Percentiles rank a stretch among this genome's conserved stretches.
Evolutionary conservation across 768 basidiomycete species (phyloP).

Genomic region (Mrakia blollopis): DNA sequence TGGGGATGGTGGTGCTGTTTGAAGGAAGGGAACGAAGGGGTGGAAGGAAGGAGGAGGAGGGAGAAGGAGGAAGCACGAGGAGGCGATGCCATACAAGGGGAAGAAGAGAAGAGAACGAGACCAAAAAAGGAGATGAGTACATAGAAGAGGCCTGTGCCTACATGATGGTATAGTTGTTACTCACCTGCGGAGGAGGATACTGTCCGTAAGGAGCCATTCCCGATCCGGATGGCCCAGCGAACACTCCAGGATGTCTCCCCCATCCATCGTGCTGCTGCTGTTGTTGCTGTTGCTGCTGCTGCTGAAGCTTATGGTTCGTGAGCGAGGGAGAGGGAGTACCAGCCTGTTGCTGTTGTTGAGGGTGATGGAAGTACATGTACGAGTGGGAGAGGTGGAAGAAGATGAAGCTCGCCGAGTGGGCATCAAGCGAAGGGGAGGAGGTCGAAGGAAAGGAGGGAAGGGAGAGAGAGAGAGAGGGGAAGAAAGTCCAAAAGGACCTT

Average conservation of each 20-base stretch:
- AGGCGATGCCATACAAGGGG: background rate
- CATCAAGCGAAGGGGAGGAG: conserved; percentile 8
- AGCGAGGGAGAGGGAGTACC: conserved; percentile 25
- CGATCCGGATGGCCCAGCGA: conserved; percentile 13
- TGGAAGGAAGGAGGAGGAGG: background rate
- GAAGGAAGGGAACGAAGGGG: background rate
- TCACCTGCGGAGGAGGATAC: conserved; percentile 31
- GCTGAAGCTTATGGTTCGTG: conserved; percentile 26
- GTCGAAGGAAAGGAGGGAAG: background rate
- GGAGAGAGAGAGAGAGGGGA: background rate
- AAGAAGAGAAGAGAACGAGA: background rate
- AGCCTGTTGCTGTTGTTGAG: conserved; percentile 15
- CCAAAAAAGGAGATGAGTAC: background rate
- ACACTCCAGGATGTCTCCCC: conserved; percentile 31
- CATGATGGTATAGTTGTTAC: background rate
- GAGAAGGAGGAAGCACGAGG: background rate
- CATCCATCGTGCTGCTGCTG: conserved; percentile 31
- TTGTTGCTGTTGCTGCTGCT: conserved; percentile 21
- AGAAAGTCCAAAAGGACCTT: background rate
- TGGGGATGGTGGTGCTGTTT: conserved; percentile 10
- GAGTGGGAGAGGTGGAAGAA: background rate
- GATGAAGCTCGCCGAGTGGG: background rate
- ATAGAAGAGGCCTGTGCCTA: background rate
- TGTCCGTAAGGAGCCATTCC: conserved; percentile 27
- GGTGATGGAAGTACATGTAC: conserved; percentile 28